Percentiles rank a stretch among this genome's conserved stretches.
These are phyloP conservation scores for Daedalea quercina DNA, from an alignment of 768 basidiomycete species.

Conservation along the genomic window DNA sequence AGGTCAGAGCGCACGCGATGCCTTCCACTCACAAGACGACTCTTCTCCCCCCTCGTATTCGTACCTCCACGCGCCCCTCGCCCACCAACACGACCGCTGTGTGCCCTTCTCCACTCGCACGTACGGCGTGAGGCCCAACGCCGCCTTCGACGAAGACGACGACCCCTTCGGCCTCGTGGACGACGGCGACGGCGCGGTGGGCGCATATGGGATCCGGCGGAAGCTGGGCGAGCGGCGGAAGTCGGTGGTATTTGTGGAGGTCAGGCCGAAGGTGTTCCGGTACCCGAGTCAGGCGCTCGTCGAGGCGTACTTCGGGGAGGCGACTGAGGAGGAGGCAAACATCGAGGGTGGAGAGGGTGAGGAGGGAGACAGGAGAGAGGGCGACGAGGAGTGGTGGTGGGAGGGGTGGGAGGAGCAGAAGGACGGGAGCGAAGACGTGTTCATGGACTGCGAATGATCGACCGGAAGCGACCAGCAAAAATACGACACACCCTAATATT, in stretches of 20 bases:
- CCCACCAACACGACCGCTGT: constrained; percentile 16
- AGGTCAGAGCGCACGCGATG: constrained; percentile 1
- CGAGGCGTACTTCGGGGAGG: neutral
- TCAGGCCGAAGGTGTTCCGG: constrained; percentile 17
- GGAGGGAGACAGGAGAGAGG: neutral
- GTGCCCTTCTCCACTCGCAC: constrained; percentile 11
- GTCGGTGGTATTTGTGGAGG: constrained; percentile 16
- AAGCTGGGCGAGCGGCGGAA: constrained; percentile 5
- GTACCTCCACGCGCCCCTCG: constrained; percentile 1
- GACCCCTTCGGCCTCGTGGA: constrained; percentile 4
- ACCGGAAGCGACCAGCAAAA: neutral
- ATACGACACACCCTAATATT: too few relatives aligned
- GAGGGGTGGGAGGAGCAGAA: constrained; percentile 3
- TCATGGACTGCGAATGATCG: neutral
- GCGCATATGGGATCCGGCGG: constrained; percentile 3
- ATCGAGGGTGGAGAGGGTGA: neutral
- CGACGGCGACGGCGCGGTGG: constrained; percentile 10
- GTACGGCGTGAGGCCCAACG: neutral
- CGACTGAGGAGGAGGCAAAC: neutral
- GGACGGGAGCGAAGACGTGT: neutral
- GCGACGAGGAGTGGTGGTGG: constrained; percentile 3
- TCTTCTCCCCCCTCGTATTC: neutral
- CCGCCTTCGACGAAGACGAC: constrained; percentile 11
- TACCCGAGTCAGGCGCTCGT: constrained; percentile 16
- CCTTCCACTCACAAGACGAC: neutral